Evolutionary conservation across 768 basidiomycete species (phyloP).

Genomic region (Crassisporium funariophilum): DNA sequence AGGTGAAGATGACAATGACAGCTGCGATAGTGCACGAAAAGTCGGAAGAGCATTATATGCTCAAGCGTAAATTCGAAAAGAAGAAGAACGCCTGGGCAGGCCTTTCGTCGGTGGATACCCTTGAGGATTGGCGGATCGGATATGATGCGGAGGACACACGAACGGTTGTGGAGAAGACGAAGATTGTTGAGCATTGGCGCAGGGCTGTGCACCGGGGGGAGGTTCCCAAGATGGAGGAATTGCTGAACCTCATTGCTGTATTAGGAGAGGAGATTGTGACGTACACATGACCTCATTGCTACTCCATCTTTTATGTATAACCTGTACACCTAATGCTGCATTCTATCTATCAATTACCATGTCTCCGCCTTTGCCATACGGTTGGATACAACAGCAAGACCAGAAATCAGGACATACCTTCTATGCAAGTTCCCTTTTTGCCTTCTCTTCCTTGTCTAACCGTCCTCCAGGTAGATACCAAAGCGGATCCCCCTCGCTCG

Average conservation of each 20-base stretch:
- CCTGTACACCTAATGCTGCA: too few relatives aligned
- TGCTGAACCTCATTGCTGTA: too few relatives aligned
- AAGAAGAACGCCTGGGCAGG: neutral
- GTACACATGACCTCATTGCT: too few relatives aligned
- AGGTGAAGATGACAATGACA: neutral
- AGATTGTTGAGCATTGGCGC: neutral
- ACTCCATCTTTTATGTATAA: too few relatives aligned
- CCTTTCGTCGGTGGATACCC: neutral
- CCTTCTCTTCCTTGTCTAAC: neutral
- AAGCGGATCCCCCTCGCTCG: slow-evolving; percentile 59
- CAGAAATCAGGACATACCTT: slow-evolving; percentile 42
- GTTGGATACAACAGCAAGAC: slow-evolving; percentile 59
- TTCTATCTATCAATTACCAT: too few relatives aligned
- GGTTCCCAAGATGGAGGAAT: neutral
- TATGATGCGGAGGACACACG: neutral
- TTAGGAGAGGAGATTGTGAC: too few relatives aligned
- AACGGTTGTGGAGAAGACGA: too few relatives aligned
- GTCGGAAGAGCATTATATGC: neutral
- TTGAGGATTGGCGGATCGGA: neutral
- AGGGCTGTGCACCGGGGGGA: neutral
- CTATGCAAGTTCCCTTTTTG: slow-evolving; percentile 39
- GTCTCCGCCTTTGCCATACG: slow-evolving; percentile 49
- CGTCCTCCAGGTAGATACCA: slow-evolving; percentile 58
- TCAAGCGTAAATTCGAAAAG: too few relatives aligned
- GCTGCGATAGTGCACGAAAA: neutral